phyloP scores from a whole-genome alignment of 2,329 filamentous ascomycete genomes.

The Xylaria sp. region DNA sequence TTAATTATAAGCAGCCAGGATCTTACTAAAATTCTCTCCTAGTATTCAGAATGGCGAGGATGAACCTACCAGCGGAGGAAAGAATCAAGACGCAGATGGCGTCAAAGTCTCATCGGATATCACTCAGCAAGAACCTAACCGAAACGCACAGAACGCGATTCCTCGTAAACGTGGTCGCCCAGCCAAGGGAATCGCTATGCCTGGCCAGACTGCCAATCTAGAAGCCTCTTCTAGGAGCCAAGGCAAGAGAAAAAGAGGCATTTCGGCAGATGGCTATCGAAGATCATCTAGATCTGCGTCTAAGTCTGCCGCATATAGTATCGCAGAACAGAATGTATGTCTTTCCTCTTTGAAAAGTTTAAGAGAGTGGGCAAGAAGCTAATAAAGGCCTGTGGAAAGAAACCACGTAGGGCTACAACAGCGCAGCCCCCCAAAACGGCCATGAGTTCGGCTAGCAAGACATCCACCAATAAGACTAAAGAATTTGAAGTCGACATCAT shows the following conservation, averaged over 20 bases:
- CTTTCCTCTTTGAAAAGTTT: no score
- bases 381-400: slow-evolving; percentile 23
- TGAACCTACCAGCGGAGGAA: neutral
- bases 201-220: neutral
- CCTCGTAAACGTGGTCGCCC: neutral
- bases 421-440: slow-evolving; percentile 4
- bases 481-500: slow-evolving; percentile 61
- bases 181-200: neutral
- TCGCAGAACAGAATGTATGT: slow-evolving; percentile 35
- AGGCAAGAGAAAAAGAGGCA: slow-evolving; percentile 24
- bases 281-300: slow-evolving; percentile 37
- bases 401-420: slow-evolving; percentile 18
- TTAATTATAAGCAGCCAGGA: neutral
- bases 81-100: slow-evolving; percentile 12
- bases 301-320: slow-evolving; percentile 30
- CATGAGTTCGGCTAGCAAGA: slow-evolving; percentile 29
- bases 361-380: slow-evolving; percentile 7
- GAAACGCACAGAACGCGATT: neutral
- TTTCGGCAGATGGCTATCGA: neutral
- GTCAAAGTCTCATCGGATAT: neutral
- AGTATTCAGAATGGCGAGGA: slow-evolving; percentile 8
- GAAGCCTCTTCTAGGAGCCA: neutral
- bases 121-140: neutral
- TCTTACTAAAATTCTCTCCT: slow-evolving; percentile 5
- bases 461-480: slow-evolving; percentile 25